phyloP scores from a whole-genome alignment of 345 rosid species.

The Acer saccharum region DNA sequence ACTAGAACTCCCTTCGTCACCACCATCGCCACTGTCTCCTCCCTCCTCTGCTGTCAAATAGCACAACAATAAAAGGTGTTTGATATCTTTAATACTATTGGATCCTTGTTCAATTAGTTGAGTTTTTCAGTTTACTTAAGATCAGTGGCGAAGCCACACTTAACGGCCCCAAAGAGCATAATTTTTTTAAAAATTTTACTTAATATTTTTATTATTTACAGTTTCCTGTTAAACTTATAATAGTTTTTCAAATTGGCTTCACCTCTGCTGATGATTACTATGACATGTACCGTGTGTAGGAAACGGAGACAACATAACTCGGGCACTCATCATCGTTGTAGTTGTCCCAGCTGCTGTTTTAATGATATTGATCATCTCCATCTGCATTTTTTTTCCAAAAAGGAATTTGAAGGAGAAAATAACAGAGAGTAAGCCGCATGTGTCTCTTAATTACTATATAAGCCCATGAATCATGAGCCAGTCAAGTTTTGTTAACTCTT shows the following conservation, averaged over 20 bases:
- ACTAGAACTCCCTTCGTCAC: not conserved
- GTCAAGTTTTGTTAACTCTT: too few species aligned
- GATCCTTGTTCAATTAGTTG: too few species aligned
- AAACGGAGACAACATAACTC: not conserved
- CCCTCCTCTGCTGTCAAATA: conserved; percentile 1
- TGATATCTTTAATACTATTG: too few species aligned
- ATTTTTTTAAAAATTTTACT: too few species aligned
- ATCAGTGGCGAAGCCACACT: too few species aligned
- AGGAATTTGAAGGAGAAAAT: not conserved
- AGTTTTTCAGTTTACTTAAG: too few species aligned
- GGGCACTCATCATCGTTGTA: not conserved
- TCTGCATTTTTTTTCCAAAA: not conserved
- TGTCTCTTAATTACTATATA: not conserved
- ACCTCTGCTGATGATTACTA: not conserved
- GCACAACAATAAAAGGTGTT: not conserved
- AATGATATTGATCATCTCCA: not conserved
- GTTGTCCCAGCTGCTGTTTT: not conserved
- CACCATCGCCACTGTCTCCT: not conserved
- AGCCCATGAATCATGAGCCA: too few species aligned
- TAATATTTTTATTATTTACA: too few species aligned
- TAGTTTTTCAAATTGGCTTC: too few species aligned
- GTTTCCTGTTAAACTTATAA: too few species aligned
- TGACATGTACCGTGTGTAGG: not conserved
- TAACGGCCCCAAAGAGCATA: too few species aligned
- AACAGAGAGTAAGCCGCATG: not conserved